Conservation (phyloP, 495 filamentous ascomycete species). For the Talaromyces wortmannii region DNA sequence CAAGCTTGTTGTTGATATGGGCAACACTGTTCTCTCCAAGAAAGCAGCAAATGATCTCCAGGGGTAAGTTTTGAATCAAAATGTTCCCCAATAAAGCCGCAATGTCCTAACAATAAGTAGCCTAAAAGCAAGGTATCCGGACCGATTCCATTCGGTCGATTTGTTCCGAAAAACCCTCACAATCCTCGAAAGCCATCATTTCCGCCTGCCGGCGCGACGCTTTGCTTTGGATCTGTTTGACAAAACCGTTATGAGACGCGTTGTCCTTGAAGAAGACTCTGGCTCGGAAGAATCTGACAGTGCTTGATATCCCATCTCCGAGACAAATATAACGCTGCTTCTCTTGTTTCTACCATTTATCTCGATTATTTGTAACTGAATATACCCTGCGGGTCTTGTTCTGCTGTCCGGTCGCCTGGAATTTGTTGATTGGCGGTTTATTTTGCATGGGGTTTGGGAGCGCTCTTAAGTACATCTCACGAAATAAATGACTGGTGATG, state of each 20-base stretch:
- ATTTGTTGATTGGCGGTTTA: not conserved
- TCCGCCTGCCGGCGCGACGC: constrained; percentile 72
- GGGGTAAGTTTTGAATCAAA: constrained; percentile 24
- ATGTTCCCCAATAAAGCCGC: constrained; percentile 6
- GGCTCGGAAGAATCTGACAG: constrained; percentile 14
- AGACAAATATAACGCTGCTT: not conserved
- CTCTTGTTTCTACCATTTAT: not conserved
- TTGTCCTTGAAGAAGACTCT: constrained; percentile 64
- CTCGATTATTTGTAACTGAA: not conserved
- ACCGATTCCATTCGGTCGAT: constrained; percentile 64
- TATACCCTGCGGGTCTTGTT: not conserved
- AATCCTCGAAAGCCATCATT: constrained; percentile 86
- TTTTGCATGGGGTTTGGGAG: not conserved
- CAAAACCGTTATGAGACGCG: constrained; percentile 72
- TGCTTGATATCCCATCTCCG: not conserved
- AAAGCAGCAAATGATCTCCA: constrained; percentile 67
- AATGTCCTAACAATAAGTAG: constrained; percentile 22
- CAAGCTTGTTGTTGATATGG: constrained; percentile 74
- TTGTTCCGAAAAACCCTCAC: constrained; percentile 80
- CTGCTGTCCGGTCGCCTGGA: not conserved
- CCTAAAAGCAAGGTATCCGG: constrained; percentile 57
- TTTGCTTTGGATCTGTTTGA: constrained; percentile 94
- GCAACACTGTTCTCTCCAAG: constrained; percentile 82
- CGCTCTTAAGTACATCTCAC: not conserved
- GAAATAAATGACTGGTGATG: not conserved